A percentile compares a stretch with the other conserved stretches of the same genome.
phyloP scores from a whole-genome alignment of 2,329 filamentous ascomycete genomes.

The Aspergillus unguis region DNA sequence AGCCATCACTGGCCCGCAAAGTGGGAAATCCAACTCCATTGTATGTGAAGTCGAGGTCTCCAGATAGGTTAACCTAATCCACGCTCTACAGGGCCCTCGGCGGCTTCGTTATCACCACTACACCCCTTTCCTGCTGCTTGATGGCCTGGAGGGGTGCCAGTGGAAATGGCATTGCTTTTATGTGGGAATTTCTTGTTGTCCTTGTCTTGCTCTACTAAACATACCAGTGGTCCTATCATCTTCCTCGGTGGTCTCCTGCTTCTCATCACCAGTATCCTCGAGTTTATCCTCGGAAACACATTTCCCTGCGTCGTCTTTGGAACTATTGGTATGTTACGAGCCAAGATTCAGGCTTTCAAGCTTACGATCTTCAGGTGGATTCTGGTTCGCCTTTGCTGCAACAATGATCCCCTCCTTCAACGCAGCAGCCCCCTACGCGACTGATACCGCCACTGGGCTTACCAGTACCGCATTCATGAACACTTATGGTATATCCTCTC shows the following conservation, averaged over 20 bases:
- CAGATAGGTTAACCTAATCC: neutral
- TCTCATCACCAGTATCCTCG: conserved; percentile 52
- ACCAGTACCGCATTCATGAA: conserved; percentile 22
- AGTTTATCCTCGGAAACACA: conserved; percentile 59
- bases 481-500: conserved; percentile 21
- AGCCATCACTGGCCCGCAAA: conserved; percentile 28
- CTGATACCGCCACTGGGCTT: conserved; percentile 24
- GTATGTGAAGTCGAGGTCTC: conserved; percentile 12
- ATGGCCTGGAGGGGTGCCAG: conserved; percentile 28
- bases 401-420: conserved; percentile 55
- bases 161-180: conserved; percentile 25
- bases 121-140: conserved; percentile 24
- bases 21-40: conserved; percentile 35
- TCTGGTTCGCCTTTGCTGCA: conserved; percentile 57
- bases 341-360: neutral
- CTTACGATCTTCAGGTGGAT: conserved; percentile 33
- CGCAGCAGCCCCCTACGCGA: conserved; percentile 39
- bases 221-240: conserved; percentile 45
- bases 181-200: conserved; percentile 12
- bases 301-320: conserved; percentile 59
- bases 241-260: conserved; percentile 56
- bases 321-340: conserved; percentile 46
- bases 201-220: neutral
- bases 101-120: conserved; percentile 27
- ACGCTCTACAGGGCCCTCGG: conserved; percentile 18